phyloP scores from a whole-genome alignment of 2,329 filamentous ascomycete species.

The Venturia carpophila region DNA sequence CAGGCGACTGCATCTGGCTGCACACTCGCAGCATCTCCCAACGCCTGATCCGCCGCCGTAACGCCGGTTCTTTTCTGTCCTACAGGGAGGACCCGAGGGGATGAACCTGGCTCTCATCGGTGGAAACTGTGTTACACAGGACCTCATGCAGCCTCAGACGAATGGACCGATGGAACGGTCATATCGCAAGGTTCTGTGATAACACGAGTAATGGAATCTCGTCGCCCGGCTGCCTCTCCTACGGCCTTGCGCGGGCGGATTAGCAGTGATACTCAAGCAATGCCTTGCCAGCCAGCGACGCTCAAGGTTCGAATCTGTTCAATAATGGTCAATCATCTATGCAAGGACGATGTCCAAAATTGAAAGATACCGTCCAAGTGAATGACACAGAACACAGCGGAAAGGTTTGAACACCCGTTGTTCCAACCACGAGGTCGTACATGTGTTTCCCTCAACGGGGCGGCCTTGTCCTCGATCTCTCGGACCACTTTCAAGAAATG shows the following conservation, averaged over 20 bases:
- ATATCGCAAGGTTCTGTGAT: constrained; percentile 6
- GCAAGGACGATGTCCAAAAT: neutral
- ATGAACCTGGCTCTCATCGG: constrained; percentile 7
- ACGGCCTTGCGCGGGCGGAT: neutral
- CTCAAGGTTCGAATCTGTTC: neutral
- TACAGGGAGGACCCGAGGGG: neutral
- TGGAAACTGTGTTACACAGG: neutral
- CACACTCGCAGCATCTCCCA: neutral
- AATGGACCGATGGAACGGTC: neutral
- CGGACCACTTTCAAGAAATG: neutral
- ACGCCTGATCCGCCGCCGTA: constrained; percentile 3
- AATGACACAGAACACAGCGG: neutral
- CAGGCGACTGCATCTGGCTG: neutral
- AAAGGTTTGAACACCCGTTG: neutral
- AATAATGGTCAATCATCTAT: neutral
- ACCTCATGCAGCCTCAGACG: constrained; percentile 1
- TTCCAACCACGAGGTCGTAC: constrained; percentile 10
- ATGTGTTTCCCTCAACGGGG: neutral
- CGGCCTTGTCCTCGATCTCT: constrained; percentile 1
- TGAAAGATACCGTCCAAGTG: neutral
- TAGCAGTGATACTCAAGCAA: neutral
- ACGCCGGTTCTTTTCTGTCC: neutral
- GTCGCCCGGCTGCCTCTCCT: neutral
- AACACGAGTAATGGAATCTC: neutral
- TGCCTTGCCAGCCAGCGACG: neutral